These are phyloP conservation scores for Schizosaccharomyces cryophilus DNA, from an alignment of 805 yeast genomes.

Conservation along the genomic window DNA sequence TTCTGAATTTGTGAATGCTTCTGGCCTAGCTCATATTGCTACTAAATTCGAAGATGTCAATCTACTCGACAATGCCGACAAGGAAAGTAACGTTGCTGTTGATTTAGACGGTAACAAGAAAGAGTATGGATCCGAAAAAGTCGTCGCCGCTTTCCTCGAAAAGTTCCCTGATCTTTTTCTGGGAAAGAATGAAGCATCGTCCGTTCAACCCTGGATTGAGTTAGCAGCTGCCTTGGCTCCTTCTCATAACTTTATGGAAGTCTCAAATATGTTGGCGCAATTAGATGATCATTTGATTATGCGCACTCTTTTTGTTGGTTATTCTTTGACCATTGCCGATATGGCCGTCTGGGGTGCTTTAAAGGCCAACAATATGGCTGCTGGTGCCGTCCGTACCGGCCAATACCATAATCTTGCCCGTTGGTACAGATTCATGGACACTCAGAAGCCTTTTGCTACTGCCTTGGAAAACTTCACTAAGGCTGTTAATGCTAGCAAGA, in stretches of 20 bases:
- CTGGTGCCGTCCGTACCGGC: constrained; percentile 65
- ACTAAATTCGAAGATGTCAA: not conserved
- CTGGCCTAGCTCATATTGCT: not conserved
- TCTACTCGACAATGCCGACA: not conserved
- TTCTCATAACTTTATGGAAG: constrained; percentile 34
- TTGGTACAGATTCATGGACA: constrained; percentile 67
- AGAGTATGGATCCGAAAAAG: constrained; percentile 18
- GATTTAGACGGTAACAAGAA: constrained; percentile 20
- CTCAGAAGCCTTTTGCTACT: constrained; percentile 41
- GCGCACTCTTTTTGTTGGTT: constrained; percentile 55
- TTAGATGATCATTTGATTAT: constrained; percentile 65
- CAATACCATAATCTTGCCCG: constrained; percentile 60
- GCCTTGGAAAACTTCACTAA: constrained; percentile 42
- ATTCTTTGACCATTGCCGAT: constrained; percentile 50
- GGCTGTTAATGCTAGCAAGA: constrained; percentile 31
- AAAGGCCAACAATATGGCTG: constrained; percentile 81
- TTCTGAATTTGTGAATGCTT: not conserved
- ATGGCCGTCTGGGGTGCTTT: constrained; percentile 80
- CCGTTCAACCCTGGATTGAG: not conserved
- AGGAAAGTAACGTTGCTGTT: constrained; percentile 18
- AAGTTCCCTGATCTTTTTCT: constrained; percentile 23
- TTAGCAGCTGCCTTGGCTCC: not conserved
- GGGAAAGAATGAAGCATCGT: not conserved
- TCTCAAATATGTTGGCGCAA: constrained; percentile 27
- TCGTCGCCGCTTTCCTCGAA: constrained; percentile 26